Percentiles rank a stretch among this genome's conserved stretches.
These are phyloP conservation scores for Miscanthus sacchariflorus DNA, from an alignment of 202 grass and related monocot species.

Conservation along the genomic window DNA sequence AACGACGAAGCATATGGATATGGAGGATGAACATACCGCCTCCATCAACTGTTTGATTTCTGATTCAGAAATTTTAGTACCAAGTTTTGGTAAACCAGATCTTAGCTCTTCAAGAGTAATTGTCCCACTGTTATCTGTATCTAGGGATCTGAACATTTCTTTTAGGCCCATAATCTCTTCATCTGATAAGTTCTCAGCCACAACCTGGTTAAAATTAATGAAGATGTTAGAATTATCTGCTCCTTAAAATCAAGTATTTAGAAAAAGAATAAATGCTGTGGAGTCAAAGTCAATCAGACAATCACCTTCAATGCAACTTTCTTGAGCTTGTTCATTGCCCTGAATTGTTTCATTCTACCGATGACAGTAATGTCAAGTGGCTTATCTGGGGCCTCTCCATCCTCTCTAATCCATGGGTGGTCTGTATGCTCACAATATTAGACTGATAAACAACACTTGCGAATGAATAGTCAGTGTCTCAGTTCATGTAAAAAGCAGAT, in stretches of 20 bases:
- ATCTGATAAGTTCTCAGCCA: constrained; percentile 94
- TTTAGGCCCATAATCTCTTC: constrained; percentile 98
- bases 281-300: constrained; percentile 14
- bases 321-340: constrained; percentile 99
- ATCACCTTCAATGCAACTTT: constrained; percentile 98
- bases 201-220: constrained; percentile 61
- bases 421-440: constrained; percentile 62
- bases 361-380: constrained; percentile 96
- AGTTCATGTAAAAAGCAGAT: constrained; percentile 2
- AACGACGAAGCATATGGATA: constrained; percentile 14
- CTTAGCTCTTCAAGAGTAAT: constrained; percentile 97
- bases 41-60: constrained; percentile 98
- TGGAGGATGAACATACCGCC: constrained; percentile 68
- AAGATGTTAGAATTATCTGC: constrained; percentile 31
- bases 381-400: constrained; percentile 96
- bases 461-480: constrained; percentile 11
- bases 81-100: constrained; percentile 98
- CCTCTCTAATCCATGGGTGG: constrained; percentile 98
- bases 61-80: constrained; percentile 95
- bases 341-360: constrained; percentile 99
- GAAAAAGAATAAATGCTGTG: constrained; percentile 17
- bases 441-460: constrained; percentile 23
- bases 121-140: constrained; percentile 96
- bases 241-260: constrained; percentile 8
- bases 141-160: constrained; percentile 97